Conservation (phyloP, 768 basidiomycete species). For the Russula sp. region DNA sequence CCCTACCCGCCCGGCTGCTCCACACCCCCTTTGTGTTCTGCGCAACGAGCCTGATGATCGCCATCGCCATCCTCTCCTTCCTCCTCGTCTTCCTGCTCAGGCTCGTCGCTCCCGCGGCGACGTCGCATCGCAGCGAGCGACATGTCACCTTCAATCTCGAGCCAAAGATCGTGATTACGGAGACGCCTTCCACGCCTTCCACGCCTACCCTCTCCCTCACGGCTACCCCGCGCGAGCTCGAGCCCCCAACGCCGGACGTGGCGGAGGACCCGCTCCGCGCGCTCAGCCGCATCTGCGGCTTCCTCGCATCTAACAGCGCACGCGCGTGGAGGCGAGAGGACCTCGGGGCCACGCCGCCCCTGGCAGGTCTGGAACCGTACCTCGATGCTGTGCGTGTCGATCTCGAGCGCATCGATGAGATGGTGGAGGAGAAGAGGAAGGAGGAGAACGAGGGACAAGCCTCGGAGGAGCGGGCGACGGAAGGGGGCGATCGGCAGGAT, state of each 20-base stretch:
- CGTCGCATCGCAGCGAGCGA: neutral
- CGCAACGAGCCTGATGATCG: constrained; percentile 9
- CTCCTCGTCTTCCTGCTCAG: constrained; percentile 8
- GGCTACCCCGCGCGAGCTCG: constrained; percentile 13
- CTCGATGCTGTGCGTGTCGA: constrained; percentile 5
- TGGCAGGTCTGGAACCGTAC: constrained; percentile 11
- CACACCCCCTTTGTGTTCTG: constrained; percentile 5
- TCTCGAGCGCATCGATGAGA: constrained; percentile 7
- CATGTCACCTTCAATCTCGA: constrained; percentile 13
- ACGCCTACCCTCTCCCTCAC: constrained; percentile 10
- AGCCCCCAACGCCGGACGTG: constrained; percentile 12
- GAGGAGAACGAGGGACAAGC: neutral
- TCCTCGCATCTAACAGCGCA: constrained; percentile 5
- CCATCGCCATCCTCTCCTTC: constrained; percentile 4
- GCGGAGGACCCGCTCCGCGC: constrained; percentile 14
- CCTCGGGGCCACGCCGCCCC: constrained; percentile 7
- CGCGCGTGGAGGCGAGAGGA: constrained; percentile 4
- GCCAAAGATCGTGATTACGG: neutral
- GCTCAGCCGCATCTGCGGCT: constrained; percentile 9
- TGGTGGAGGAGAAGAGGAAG: neutral
- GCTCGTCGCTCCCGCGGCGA: neutral
- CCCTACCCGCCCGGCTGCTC: neutral
- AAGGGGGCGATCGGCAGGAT: neutral
- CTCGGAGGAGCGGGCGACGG: neutral
- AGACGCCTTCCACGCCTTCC: neutral